Conservation (phyloP, 2,329 filamentous ascomycete genomes). For the Elsinoe batatas region DNA sequence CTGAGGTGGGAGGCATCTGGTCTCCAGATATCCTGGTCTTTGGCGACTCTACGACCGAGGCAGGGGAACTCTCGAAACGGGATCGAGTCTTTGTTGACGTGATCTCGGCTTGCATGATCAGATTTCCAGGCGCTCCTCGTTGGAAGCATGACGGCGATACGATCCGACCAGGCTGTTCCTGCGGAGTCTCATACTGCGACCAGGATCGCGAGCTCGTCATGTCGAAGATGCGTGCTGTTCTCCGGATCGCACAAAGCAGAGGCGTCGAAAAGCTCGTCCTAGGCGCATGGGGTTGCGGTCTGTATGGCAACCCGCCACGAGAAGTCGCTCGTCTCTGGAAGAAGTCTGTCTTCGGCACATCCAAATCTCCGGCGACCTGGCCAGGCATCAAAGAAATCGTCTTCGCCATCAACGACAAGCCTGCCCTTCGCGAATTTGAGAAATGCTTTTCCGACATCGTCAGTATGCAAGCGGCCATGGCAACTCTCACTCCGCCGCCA, state of each 20-base stretch:
- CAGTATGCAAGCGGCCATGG: slow-evolving; percentile 16
- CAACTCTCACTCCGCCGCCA: slow-evolving; percentile 13
- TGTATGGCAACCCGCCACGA: slow-evolving; percentile 51
- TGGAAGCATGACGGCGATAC: slow-evolving; percentile 10
- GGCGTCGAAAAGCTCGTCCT: slow-evolving; percentile 44
- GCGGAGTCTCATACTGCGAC: slow-evolving; percentile 34
- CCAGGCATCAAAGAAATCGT: slow-evolving; percentile 42
- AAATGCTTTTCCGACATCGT: slow-evolving; percentile 34
- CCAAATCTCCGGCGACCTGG: slow-evolving; percentile 30
- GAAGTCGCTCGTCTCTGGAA: slow-evolving; percentile 51
- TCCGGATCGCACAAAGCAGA: slow-evolving; percentile 42
- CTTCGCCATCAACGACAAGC: slow-evolving; percentile 48
- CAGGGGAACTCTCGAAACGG: slow-evolving; percentile 33
- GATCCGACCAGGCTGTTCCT: slow-evolving; percentile 22
- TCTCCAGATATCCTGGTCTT: slow-evolving; percentile 53
- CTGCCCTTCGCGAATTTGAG: slow-evolving; percentile 45
- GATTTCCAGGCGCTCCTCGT: slow-evolving; percentile 37
- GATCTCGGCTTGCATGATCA: slow-evolving; percentile 48
- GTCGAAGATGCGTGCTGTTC: slow-evolving; percentile 48
- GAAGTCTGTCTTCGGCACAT: slow-evolving; percentile 31
- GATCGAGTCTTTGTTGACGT: slow-evolving; percentile 52
- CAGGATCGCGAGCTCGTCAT: slow-evolving; percentile 42
- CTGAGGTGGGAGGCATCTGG: slow-evolving; percentile 47
- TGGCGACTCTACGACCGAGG: slow-evolving; percentile 32
- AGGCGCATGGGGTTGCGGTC: slow-evolving; percentile 57